Conservation (phyloP, 1,284 basidiomycete genomes). For the Meira miltonrushii region DNA sequence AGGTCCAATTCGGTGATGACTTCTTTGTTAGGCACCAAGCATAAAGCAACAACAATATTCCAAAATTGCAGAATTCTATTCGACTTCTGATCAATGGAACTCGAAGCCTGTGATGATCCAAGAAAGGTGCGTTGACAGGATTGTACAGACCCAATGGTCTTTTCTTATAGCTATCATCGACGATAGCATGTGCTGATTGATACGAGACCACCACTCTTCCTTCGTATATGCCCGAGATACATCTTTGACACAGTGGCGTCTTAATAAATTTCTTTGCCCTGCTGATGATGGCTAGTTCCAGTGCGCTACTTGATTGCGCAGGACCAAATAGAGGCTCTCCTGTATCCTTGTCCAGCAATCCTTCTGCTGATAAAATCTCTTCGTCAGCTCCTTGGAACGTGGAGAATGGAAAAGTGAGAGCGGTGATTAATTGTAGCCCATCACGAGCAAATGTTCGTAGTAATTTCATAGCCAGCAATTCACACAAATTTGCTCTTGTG, state of each 20-base stretch:
- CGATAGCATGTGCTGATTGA: conserved; percentile 35
- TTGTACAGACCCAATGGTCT: conserved; percentile 89
- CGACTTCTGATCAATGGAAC: conserved; percentile 84
- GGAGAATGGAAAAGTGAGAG: conserved; percentile 81
- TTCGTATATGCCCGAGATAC: conserved; percentile 42
- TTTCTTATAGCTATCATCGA: conserved; percentile 76
- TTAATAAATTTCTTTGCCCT: conserved; percentile 44
- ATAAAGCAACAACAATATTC: conserved; percentile 36
- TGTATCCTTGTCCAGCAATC: background rate
- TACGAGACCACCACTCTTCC: conserved; percentile 37
- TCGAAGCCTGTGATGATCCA: conserved; percentile 91
- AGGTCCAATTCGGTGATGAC: conserved; percentile 28
- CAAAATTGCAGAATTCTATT: conserved; percentile 75
- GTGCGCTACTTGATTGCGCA: conserved; percentile 29
- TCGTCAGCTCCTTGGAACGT: conserved; percentile 58
- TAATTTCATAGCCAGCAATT: conserved; percentile 76
- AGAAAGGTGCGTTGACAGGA: conserved; percentile 79
- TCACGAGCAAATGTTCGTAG: conserved; percentile 58
- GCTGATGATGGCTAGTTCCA: conserved; percentile 43
- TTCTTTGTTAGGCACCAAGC: conserved; percentile 48
- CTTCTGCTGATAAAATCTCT: conserved; percentile 11
- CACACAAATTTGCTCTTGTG: conserved; percentile 74
- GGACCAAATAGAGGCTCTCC: background rate
- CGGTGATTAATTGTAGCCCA: conserved; percentile 67
- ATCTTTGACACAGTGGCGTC: conserved; percentile 39